Percentiles rank a stretch among this genome's conserved stretches.
These are phyloP conservation scores for Exsudoporus frostii DNA, from an alignment of 768 basidiomycete genomes.

Conservation along the genomic window DNA sequence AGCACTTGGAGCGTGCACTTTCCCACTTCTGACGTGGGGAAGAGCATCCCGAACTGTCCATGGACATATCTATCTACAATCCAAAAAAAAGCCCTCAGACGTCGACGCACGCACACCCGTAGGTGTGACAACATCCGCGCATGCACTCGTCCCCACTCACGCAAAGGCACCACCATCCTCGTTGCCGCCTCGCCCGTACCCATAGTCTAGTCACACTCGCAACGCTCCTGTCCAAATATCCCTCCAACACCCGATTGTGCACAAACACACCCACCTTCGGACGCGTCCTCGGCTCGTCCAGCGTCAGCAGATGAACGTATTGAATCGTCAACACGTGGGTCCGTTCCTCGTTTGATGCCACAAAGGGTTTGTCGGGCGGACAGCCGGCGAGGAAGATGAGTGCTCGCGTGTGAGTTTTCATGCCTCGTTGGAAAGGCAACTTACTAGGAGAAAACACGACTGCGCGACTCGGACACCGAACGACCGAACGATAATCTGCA, in stretches of 20 bases:
- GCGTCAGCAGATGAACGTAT: constrained; percentile 9
- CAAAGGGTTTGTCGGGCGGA: constrained; percentile 23
- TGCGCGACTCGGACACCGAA: too few species aligned
- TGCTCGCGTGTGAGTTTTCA: too few species aligned
- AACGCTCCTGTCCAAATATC: constrained; percentile 6
- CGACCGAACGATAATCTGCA: too few species aligned
- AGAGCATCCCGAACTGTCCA: too few species aligned
- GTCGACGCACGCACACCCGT: too few species aligned
- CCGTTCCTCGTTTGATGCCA: constrained; percentile 24
- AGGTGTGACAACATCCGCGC: constrained; percentile 35
- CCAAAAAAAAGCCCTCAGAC: neutral
- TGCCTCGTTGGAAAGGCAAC: too few species aligned
- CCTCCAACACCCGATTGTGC: constrained; percentile 31
- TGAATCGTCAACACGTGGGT: constrained; percentile 24
- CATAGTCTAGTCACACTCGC: neutral
- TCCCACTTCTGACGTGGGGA: constrained; percentile 13
- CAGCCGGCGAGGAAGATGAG: constrained; percentile 28
- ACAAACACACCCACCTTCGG: constrained; percentile 29
- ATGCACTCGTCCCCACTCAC: constrained; percentile 36
- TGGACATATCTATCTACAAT: constrained; percentile 38
- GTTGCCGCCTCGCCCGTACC: neutral
- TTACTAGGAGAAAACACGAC: too few species aligned
- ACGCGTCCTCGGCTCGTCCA: constrained; percentile 6
- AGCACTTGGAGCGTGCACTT: constrained; percentile 21
- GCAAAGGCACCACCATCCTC: constrained; percentile 31